Conservation (phyloP, 129 eudicot species). For the Glebionis coronaria region DNA sequence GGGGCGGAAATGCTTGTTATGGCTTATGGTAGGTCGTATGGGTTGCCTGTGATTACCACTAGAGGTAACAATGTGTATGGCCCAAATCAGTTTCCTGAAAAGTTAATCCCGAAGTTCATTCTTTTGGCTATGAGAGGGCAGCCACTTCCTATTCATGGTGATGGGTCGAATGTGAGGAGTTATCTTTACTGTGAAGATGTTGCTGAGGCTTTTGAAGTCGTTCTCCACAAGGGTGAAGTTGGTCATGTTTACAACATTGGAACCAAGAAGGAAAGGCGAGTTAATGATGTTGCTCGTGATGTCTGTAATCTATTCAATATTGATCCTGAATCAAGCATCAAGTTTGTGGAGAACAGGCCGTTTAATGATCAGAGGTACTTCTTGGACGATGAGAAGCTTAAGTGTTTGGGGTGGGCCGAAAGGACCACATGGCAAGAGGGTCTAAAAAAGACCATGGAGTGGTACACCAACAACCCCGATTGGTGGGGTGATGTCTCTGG, state of each 20-base stretch:
- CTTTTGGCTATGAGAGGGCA: constrained; percentile 90
- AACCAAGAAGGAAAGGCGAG: constrained; percentile 88
- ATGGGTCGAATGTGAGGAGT: constrained; percentile 93
- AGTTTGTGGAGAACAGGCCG: constrained; percentile 95
- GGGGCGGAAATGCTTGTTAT: constrained; percentile 99
- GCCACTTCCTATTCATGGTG: constrained; percentile 91
- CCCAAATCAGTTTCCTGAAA: constrained; percentile 93
- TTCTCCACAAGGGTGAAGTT: constrained; percentile 94
- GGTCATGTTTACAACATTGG: constrained; percentile 98
- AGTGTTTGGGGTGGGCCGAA: constrained; percentile 83
- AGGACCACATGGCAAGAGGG: constrained; percentile 90
- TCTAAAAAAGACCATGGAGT: constrained; percentile 76
- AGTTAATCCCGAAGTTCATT: constrained; percentile 86
- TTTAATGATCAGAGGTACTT: constrained; percentile 96
- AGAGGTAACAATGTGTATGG: constrained; percentile 97
- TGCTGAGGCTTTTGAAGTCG: constrained; percentile 94
- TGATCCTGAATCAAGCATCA: constrained; percentile 60
- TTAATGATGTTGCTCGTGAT: constrained; percentile 87
- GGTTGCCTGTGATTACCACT: constrained; percentile 90
- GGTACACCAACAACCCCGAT: constrained; percentile 80
- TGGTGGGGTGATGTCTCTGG: constrained; percentile 99
- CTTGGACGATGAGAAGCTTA: constrained; percentile 82
- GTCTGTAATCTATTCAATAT: constrained; percentile 64
- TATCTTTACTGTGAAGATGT: constrained; percentile 98
- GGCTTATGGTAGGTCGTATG: constrained; percentile 98